phyloP scores from a whole-genome alignment of 768 basidiomycete genomes.

The Cantharellus anzutake region DNA sequence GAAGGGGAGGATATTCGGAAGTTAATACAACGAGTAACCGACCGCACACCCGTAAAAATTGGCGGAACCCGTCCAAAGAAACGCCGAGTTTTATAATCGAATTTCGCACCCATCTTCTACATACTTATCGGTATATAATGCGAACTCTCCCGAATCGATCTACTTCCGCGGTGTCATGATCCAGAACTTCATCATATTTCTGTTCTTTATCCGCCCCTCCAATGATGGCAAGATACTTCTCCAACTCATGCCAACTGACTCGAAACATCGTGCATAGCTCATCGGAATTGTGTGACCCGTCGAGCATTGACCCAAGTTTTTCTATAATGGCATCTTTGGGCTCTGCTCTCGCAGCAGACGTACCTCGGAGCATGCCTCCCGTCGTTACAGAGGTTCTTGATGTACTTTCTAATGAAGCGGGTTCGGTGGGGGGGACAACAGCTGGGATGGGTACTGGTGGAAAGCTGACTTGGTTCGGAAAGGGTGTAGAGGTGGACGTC shows the following conservation, averaged over 20 bases:
- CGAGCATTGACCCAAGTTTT: slow-evolving; percentile 30
- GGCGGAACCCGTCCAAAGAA: slow-evolving; percentile 82
- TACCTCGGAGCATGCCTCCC: too few species aligned
- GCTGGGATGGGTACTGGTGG: background rate
- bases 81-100: slow-evolving; percentile 44
- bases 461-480: background rate
- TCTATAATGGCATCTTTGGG: slow-evolving; percentile 2
- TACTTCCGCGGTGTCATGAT: background rate
- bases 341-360: background rate
- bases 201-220: slow-evolving; percentile 1
- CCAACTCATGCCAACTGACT: slow-evolving; percentile 64
- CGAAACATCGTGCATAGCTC: slow-evolving; percentile 72
- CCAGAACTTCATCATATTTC: background rate
- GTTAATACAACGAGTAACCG: slow-evolving; percentile 46
- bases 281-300: slow-evolving; percentile 86
- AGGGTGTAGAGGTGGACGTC: background rate
- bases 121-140: background rate
- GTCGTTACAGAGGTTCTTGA: too few species aligned
- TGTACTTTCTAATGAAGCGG: too few species aligned
- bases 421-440: background rate
- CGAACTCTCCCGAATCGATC: background rate
- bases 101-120: background rate
- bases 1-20: slow-evolving; percentile 52
- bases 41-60: slow-evolving; percentile 79
- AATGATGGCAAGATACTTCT: slow-evolving; percentile 25